Base-by-base conservation (phyloP, 352 stramenopile genomes). In the Phytophthora pistaciae region DNA sequence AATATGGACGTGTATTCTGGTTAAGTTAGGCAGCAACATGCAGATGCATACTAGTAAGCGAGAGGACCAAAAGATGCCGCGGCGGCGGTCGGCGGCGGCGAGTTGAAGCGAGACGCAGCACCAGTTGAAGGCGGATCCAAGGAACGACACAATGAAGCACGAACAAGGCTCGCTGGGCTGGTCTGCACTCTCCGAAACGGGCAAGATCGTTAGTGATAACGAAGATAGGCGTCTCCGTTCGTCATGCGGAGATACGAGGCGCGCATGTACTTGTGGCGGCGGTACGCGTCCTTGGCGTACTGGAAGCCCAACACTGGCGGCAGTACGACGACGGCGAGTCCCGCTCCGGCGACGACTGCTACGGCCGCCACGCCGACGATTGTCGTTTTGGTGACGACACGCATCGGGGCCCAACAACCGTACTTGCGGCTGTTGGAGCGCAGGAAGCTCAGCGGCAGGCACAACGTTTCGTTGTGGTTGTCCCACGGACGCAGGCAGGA, bases 391-490 rank as follows among this genome's bases (percentile, higher is more conserved):
- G 85, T 94, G 27, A 93, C 77, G 11, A 76, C 83, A 7, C 87
- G 88, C 67, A 96, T 70, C 7, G 88, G 87, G 27, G 78, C 64
- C 66, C 84, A 91, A 50, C 75, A 88, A 42, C 88, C 88, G 42
- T 78, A 89, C 27, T 83, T 87, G 54, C 66, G 75, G 77, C 81
- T 90, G 54, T 91, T 90, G 27, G 88, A 96, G 52, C 77, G 74
- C 25, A 91, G 63, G 58, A 96, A 94, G 14, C 81, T 72, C 31
- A 93, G 71, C 53, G 84, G 84, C 29, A 91, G 62, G 68, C 88
- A 96, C 56, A 96, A 54, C 44, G 77, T 91, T 72, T 94, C 87
- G 65, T 92, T 75, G 70, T 96, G 88, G n/a, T 68, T 74, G 9
- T 79, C 70, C 88, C 88, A 96, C 20, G 75, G 61, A 0, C 87